A percentile compares a stretch with the other conserved stretches of the same genome.
Conservation (phyloP, 2,329 filamentous ascomycete species). For the Calonectria fujianensis region DNA sequence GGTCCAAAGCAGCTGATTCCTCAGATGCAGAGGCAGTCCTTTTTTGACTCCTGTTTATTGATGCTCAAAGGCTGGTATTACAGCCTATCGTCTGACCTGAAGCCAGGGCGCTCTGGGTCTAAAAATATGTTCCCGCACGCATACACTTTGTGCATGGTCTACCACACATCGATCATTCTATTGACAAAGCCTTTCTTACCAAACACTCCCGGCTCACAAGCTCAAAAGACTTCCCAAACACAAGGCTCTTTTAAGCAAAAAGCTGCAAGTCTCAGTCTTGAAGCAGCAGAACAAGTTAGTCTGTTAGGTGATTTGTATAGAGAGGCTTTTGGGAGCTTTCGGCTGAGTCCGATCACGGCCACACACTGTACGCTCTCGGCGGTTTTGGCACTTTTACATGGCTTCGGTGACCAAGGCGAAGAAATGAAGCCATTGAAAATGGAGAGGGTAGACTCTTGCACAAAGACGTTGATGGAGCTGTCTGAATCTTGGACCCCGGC, state of each 20-base stretch:
- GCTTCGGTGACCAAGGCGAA: neutral
- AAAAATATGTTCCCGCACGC: constrained; percentile 8
- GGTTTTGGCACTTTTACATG: neutral
- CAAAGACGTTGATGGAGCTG: constrained; percentile 21
- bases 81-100: neutral
- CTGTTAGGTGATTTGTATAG: constrained; percentile 11
- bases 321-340: constrained; percentile 24
- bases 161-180: constrained; percentile 25
- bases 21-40: neutral
- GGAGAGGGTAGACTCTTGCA: constrained; percentile 2
- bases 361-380: constrained; percentile 28
- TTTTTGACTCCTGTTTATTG: constrained; percentile 30
- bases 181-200: constrained; percentile 27
- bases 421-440: neutral
- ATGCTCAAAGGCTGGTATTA: constrained; percentile 26
- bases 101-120: neutral
- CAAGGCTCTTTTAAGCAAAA: neutral
- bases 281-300: constrained; percentile 16
- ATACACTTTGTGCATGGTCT: constrained; percentile 28
- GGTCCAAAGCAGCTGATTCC: constrained; percentile 8
- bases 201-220: neutral
- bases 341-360: constrained; percentile 12
- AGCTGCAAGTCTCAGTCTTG: neutral
- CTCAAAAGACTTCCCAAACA: too few species aligned
- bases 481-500: constrained; percentile 25